These are phyloP conservation scores for Diutina rugosa DNA, from an alignment of 1,139 yeast genomes.

Conservation along the genomic window DNA sequence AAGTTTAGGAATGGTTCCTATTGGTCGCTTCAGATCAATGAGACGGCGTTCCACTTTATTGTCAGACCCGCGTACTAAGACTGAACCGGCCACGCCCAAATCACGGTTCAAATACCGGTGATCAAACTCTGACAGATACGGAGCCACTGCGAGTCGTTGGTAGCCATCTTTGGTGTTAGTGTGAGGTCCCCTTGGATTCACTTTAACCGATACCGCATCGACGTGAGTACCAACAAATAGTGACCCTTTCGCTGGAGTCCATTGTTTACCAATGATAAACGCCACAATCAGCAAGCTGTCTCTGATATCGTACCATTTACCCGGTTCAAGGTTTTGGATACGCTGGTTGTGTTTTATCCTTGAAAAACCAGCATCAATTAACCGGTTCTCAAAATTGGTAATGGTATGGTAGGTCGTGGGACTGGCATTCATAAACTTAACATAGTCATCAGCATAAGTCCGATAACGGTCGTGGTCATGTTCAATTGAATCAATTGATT, in stretches of 20 bases:
- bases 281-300: conserved; percentile 32
- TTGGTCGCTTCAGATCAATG: conserved; percentile 25
- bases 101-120: conserved; percentile 56
- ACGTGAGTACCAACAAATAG: conserved; percentile 51
- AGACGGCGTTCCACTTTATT: conserved; percentile 13
- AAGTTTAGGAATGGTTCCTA: conserved; percentile 26
- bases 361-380: conserved; percentile 18
- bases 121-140: conserved; percentile 48
- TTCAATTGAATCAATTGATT: neutral
- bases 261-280: conserved; percentile 41
- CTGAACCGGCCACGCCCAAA: conserved; percentile 29
- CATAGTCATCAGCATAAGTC: conserved; percentile 17
- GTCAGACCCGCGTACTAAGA: conserved; percentile 5
- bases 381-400: conserved; percentile 13
- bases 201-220: conserved; percentile 43
- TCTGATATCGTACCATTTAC: conserved; percentile 20
- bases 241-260: conserved; percentile 45
- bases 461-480: conserved; percentile 5
- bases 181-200: conserved; percentile 44
- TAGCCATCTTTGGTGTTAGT: conserved; percentile 33
- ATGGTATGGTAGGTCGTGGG: conserved; percentile 34
- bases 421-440: conserved; percentile 23
- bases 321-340: conserved; percentile 11
- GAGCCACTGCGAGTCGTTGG: conserved; percentile 53
- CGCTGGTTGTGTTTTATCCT: conserved; percentile 16